Evolutionary conservation across 805 yeast species (phyloP).

Genomic region (Monosporozyma yasuniensis): DNA sequence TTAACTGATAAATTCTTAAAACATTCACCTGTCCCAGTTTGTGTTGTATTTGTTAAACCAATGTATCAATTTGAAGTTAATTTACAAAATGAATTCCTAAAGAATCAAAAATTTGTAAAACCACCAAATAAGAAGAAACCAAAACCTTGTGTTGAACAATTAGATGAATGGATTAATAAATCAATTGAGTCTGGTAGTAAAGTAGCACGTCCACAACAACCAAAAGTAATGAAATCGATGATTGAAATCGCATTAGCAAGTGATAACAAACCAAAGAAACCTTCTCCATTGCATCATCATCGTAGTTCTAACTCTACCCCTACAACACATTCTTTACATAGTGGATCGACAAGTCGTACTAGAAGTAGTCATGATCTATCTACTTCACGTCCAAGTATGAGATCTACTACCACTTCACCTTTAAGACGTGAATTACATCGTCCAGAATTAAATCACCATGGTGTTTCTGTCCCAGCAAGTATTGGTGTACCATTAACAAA

Average conservation of each 20-base stretch:
- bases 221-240: constrained; percentile 1
- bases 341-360: background rate
- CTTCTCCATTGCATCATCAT: background rate
- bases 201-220: constrained; percentile 2
- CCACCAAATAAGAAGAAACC: background rate
- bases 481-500: background rate
- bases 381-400: background rate
- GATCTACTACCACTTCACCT: background rate
- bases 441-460: background rate
- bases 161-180: background rate
- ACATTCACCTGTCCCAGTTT: constrained; percentile 24
- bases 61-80: constrained; percentile 22
- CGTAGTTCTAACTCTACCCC: background rate
- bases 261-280: background rate
- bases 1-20: constrained; percentile 22
- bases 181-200: constrained; percentile 1
- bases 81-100: constrained; percentile 4
- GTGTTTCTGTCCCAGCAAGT: background rate
- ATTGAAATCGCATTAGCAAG: constrained; percentile 2
- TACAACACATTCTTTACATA: background rate
- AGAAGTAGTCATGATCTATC: background rate
- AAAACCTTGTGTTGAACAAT: too few species aligned
- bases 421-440: background rate
- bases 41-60: constrained; percentile 23
- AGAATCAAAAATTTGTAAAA: background rate